These are phyloP conservation scores for Telfairia occidentalis DNA, from an alignment of 331 rosid species.

Conservation along the genomic window DNA sequence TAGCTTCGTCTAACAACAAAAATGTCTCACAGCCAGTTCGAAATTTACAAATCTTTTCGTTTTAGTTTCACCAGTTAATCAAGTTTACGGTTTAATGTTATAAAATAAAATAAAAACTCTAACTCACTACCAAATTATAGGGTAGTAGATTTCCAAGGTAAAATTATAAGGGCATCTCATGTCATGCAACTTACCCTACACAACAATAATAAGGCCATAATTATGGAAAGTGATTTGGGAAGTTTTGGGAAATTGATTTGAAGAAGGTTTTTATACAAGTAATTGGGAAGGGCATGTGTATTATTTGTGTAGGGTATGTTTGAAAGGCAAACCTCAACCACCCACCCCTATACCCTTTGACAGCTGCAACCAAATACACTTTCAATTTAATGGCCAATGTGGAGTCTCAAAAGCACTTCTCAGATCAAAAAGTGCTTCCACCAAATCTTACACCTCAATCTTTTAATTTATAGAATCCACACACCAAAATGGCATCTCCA, in stretches of 20 bases:
- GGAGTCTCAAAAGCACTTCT: background rate
- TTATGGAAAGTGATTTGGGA: background rate
- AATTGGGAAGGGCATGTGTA: background rate
- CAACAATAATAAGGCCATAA: background rate
- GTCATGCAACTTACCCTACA: background rate
- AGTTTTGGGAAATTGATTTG: constrained; percentile 1
- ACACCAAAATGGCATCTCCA: background rate
- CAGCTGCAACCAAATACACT: background rate
- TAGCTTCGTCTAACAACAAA: background rate
- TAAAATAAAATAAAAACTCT: too few relatives aligned
- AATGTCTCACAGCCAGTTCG: background rate
- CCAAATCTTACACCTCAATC: too few relatives aligned
- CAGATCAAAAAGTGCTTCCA: too few relatives aligned
- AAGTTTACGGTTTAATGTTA: too few relatives aligned
- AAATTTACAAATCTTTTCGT: too few relatives aligned
- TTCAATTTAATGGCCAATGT: background rate
- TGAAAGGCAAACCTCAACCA: constrained; percentile 6
- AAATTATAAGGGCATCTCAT: background rate
- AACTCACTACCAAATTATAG: too few relatives aligned
- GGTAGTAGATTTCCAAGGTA: too few relatives aligned
- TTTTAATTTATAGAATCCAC: too few relatives aligned
- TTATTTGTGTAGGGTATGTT: constrained; percentile 7
- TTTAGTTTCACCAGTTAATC: too few relatives aligned
- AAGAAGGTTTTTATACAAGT: background rate
- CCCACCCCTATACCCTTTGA: background rate